Percentiles rank a stretch among this genome's conserved stretches.
Conservation (phyloP, 2,329 filamentous ascomycete genomes). For the Aspergillus tanneri region DNA sequence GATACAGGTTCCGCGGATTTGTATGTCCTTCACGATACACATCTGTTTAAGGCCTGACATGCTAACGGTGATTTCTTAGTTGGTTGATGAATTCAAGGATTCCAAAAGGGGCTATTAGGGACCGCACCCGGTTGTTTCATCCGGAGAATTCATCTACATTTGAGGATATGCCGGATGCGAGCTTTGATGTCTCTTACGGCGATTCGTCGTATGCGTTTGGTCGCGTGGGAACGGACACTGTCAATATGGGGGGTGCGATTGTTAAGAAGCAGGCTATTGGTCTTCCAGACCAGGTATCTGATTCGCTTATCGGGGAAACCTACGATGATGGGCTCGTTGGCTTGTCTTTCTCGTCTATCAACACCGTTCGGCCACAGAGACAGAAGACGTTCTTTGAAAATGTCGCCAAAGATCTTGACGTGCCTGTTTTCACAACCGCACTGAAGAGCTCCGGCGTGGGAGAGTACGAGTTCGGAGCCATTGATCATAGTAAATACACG, state of each 20-base stretch:
- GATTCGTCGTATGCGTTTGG: constrained; percentile 65
- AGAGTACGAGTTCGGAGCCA: constrained; percentile 71
- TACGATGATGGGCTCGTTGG: constrained; percentile 68
- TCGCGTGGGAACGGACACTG: constrained; percentile 64
- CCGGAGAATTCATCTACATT: constrained; percentile 54
- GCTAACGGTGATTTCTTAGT: constrained; percentile 33
- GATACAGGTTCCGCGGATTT: constrained; percentile 75
- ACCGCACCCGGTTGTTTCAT: constrained; percentile 59
- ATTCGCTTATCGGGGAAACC: constrained; percentile 59
- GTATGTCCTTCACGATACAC: constrained; percentile 38
- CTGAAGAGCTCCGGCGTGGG: constrained; percentile 61
- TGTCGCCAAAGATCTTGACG: constrained; percentile 57
- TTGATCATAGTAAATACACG: constrained; percentile 63
- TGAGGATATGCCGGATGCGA: constrained; percentile 49
- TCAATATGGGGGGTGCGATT: constrained; percentile 65
- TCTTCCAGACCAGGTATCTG: constrained; percentile 60
- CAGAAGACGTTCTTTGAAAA: constrained; percentile 77
- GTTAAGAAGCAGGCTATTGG: constrained; percentile 66
- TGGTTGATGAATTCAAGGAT: constrained; percentile 70
- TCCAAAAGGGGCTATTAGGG: constrained; percentile 41
- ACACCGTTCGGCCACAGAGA: constrained; percentile 60
- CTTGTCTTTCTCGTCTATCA: constrained; percentile 64
- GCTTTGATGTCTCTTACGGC: constrained; percentile 67
- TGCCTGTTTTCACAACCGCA: constrained; percentile 70
- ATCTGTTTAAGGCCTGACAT: neutral